Base-by-base conservation (phyloP, 345 rosid species). In the Populus tremula region DNA sequence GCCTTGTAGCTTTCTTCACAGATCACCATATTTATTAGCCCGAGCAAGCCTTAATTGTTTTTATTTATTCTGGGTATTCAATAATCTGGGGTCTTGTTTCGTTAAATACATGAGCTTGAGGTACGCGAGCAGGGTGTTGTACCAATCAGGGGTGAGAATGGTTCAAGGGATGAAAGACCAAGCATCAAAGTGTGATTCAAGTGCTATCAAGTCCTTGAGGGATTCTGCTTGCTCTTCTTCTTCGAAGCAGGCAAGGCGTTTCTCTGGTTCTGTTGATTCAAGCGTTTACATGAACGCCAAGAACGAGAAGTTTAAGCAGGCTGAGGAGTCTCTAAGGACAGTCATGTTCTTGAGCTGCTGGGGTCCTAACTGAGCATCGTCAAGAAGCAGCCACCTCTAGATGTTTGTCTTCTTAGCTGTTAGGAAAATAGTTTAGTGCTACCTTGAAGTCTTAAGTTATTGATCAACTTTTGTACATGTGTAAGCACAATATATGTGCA, bases 281-380 rank as follows among this genome's bases (percentile, higher is more conserved):
- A 82, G 79, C 2, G 77, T 80, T 4, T 73, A 68, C 41, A 79
- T 75, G 59, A 79, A 83, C 23, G 81, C 85, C 65, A 84, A 85
- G 76, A 79, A 69, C 31, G 91, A 89, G 78, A 87, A 80, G 82
- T 39, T 78, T 4, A 89, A 85, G 80, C 84, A 83, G 69, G 86
- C 92, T 0, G 94, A 93, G 70, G 96, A 93, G 74, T 90, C 98
- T 39, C 87, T 93, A 0, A 80, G 96, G 75, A 91, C 89, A 5
- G 85, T 93, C 50, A 91, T 93, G 96, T 93, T 80, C 67, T 85
- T 93, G 88, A 91, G 96, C 82, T 93, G 96, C 63, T 93, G 98
- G 98, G 94, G 88, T 82, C 96, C 92, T 36, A 86, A 82, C 64
- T 89, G 72, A 79, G 1, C 18, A 20, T 11, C 23, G 11, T 23